These are phyloP conservation scores for Suillus occidentalis DNA, from an alignment of 768 basidiomycete species.

Conservation along the genomic window DNA sequence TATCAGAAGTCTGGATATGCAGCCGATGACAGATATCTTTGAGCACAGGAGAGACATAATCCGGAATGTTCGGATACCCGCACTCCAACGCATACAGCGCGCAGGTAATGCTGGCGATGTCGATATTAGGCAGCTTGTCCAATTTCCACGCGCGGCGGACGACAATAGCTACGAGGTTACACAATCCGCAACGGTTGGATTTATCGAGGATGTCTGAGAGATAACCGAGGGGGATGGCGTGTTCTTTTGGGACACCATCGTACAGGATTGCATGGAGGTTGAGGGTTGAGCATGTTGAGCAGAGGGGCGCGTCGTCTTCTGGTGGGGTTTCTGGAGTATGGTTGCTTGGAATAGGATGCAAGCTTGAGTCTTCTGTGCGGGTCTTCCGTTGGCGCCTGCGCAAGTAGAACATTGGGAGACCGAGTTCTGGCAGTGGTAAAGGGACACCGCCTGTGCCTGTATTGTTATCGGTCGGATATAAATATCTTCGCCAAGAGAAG, in stretches of 20 bases:
- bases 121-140: not conserved
- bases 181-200: conserved; percentile 3
- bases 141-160: conserved; percentile 6
- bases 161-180: conserved; percentile 1
- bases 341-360: not conserved
- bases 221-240: not conserved
- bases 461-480: not conserved
- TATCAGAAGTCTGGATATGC: not conserved
- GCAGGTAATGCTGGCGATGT: not conserved
- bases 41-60: not conserved
- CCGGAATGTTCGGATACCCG: not conserved
- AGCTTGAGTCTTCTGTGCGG: not conserved
- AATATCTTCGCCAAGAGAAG: not conserved
- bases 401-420: not conserved
- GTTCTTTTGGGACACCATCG: conserved; percentile 1
- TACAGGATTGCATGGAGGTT: conserved; percentile 5
- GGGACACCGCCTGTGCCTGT: not conserved
- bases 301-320: not conserved
- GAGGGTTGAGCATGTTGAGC: conserved; percentile 10
- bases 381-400: not conserved
- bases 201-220: conserved; percentile 9
- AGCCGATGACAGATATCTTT: conserved; percentile 7
- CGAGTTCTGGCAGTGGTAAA: not conserved
- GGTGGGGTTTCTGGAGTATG: not conserved
- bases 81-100: not conserved